phyloP scores from a whole-genome alignment of 345 rosid species.

The Melaleuca alternifolia region DNA sequence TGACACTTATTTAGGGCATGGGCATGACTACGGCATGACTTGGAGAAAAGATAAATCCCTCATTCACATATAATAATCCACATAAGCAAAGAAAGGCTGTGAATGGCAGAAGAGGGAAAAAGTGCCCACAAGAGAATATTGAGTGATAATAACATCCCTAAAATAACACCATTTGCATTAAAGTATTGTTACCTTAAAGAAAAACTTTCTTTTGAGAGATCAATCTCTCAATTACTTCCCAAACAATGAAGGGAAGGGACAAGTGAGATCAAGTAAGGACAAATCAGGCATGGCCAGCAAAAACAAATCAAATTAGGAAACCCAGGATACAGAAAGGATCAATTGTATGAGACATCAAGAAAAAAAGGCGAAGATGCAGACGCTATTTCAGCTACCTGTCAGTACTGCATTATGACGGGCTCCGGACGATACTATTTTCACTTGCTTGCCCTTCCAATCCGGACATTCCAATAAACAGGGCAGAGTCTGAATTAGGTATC shows the following conservation, averaged over 20 bases:
- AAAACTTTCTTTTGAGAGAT: background rate
- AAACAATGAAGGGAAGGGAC: background rate
- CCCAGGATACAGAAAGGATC: background rate
- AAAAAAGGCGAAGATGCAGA: background rate
- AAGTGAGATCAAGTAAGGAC: background rate
- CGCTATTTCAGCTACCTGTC: constrained; percentile 35
- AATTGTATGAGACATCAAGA: background rate
- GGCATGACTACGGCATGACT: background rate
- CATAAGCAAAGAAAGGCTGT: background rate
- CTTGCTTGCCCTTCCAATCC: constrained; percentile 40
- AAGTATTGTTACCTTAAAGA: background rate
- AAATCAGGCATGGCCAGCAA: background rate
- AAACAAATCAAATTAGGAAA: background rate
- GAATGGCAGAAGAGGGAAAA: background rate
- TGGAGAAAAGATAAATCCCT: background rate
- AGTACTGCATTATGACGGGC: constrained; percentile 69
- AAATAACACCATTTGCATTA: background rate
- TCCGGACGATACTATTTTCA: constrained; percentile 54
- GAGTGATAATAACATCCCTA: background rate
- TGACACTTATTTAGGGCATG: background rate
- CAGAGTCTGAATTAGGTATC: constrained; percentile 22
- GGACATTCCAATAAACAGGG: constrained; percentile 63
- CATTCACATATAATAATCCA: background rate
- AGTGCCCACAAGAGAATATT: background rate
- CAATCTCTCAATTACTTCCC: background rate